Evolutionary conservation across 768 basidiomycete species (phyloP).

Genomic region (Phlegmacium glaucopus): DNA sequence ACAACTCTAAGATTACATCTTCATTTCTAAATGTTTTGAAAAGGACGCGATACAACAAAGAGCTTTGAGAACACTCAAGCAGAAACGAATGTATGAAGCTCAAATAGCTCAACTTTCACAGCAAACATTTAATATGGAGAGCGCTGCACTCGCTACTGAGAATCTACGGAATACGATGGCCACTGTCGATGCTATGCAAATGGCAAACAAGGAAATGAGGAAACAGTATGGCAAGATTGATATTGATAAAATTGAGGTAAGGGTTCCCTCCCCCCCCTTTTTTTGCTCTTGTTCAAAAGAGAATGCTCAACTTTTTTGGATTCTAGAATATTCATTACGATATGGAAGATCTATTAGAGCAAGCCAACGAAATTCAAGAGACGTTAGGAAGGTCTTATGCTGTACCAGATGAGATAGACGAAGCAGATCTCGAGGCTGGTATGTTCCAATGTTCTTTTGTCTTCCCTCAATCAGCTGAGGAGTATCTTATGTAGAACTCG

Average conservation of each 20-base stretch:
- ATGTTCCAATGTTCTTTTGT: constrained; percentile 17
- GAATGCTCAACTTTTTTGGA: neutral
- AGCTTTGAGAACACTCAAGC: constrained; percentile 89
- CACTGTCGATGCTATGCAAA: constrained; percentile 93
- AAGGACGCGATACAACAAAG: constrained; percentile 92
- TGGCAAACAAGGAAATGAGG: constrained; percentile 93
- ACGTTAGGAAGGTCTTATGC: constrained; percentile 90
- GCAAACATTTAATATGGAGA: constrained; percentile 99
- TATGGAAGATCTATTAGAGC: constrained; percentile 96
- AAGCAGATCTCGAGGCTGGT: constrained; percentile 97
- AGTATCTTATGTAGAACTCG: constrained; percentile 64
- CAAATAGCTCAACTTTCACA: constrained; percentile 90
- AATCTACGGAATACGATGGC: constrained; percentile 99
- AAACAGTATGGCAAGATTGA: constrained; percentile 98
- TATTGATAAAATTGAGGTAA: constrained; percentile 96
- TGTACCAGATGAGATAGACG: constrained; percentile 96
- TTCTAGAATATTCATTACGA: constrained; percentile 89
- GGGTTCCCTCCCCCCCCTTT: constrained; percentile 9
- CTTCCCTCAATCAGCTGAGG: neutral
- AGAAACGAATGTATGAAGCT: constrained; percentile 93
- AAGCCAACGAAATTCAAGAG: constrained; percentile 98
- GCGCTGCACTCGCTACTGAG: constrained; percentile 92
- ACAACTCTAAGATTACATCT: too few relatives aligned
- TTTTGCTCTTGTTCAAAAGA: too few relatives aligned
- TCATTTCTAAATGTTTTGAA: too few relatives aligned